A percentile compares a stretch with the other conserved stretches of the same genome.
phyloP scores from a whole-genome alignment of 164 flowering plant species.

The Vitis rupestris region DNA sequence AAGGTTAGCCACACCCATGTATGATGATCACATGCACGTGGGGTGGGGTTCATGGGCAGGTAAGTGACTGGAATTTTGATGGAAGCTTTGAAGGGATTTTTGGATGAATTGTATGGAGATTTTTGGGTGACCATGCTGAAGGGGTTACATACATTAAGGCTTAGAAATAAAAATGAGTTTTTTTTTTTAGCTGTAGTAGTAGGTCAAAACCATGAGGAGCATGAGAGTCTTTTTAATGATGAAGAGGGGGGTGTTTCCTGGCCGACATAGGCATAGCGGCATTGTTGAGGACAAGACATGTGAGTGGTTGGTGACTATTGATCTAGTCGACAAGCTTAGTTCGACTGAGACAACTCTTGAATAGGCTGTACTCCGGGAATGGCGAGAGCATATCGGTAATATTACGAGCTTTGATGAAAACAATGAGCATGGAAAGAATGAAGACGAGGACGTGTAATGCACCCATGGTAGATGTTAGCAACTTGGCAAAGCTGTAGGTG shows the following conservation, averaged over 20 bases:
- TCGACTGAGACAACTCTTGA: conserved; percentile 56
- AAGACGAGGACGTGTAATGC: conserved; percentile 12
- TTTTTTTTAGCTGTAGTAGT: conserved; percentile 44
- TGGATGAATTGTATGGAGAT: too few relatives aligned
- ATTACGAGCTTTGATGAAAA: conserved; percentile 50
- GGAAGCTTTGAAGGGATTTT: too few relatives aligned
- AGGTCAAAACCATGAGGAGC: conserved; percentile 72
- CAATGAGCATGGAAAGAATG: conserved; percentile 12
- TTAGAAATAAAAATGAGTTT: too few relatives aligned
- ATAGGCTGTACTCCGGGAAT: conserved; percentile 58
- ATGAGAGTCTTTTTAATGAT: conserved; percentile 57
- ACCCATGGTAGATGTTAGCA: conserved; percentile 15
- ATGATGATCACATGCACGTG: too few relatives aligned
- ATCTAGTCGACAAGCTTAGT: conserved; percentile 86
- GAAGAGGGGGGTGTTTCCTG: too few relatives aligned
- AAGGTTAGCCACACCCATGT: too few relatives aligned
- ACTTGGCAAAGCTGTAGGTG: background rate
- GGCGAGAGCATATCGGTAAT: conserved; percentile 63
- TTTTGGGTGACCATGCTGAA: too few relatives aligned
- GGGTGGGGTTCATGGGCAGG: too few relatives aligned
- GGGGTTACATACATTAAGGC: too few relatives aligned
- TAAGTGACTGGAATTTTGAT: too few relatives aligned
- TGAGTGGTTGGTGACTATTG: conserved; percentile 77
- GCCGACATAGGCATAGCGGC: conserved; percentile 57
- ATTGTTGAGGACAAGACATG: conserved; percentile 67